Base-by-base conservation (phyloP, 805 yeast genomes). In the Debaryomyces castellii region DNA sequence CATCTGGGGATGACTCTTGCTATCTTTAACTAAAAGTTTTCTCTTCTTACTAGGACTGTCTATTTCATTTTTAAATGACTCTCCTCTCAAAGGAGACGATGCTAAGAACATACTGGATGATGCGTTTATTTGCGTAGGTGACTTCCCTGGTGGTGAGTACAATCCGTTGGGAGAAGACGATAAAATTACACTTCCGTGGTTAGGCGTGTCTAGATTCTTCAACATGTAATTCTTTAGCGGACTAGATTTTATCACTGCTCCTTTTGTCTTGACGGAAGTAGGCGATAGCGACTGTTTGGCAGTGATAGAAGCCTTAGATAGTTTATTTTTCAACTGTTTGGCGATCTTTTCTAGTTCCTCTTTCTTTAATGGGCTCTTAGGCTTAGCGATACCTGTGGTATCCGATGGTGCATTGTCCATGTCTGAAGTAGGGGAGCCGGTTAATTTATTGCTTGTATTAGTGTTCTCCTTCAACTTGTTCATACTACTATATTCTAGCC, bases 291-390 rank as follows among this genome's bases (percentile, higher is more conserved):
- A 54, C 43, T 58, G 73, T 49, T 69, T 72, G 27, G 77, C 77
- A 12, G 77, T 62, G 28, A 70, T 67, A n/a, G 75, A 67, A 10
- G 77, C 77, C 50, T 62, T 64, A 25, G 73, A 66, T 22, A 72
- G 59, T 51, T 70, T 71, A 46, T 60, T 63, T 54, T 71, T 72
- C 50, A 72, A 61, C 54, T 71, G 70, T 43, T 63, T 62, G 48
- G 77, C 77, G 22, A 72, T 72, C 43, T 68, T 64, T 53, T 72
- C 77, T 47, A 72, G 57, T 47, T 72, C 77, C 46, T 71, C 77
- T 52, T 72, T 72, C 48, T 64, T 64, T 53, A 72, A 60, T 18
- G 73, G 66, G 5, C 74, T 64, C 49, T 69, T 69, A 12, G 60
- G 59, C 42, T 44, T 47, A 40, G 50, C 50, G 6, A 51, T 18